These are phyloP conservation scores for Colletotrichum abscissum DNA, from an alignment of 2,329 filamentous ascomycete genomes.

Conservation along the genomic window DNA sequence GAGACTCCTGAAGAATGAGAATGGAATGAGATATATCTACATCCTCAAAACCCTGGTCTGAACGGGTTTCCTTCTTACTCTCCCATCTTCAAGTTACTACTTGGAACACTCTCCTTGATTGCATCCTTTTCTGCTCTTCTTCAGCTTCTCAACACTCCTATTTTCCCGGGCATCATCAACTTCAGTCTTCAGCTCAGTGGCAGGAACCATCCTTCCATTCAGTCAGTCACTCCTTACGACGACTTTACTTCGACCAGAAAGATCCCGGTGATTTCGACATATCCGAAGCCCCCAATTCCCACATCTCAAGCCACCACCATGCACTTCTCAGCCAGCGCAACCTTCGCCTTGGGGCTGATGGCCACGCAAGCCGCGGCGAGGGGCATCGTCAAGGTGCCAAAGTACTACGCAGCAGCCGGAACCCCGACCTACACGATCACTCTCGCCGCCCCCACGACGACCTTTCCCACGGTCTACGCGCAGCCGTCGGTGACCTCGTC, in stretches of 20 bases:
- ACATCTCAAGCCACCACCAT: background rate
- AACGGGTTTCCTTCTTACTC: too few species aligned
- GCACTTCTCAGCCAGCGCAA: background rate
- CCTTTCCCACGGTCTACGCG: background rate
- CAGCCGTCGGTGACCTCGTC: background rate
- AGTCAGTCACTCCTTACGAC: background rate
- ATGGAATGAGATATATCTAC: background rate
- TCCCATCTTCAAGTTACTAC: background rate
- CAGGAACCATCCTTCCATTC: background rate
- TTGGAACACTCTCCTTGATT: conserved; percentile 4
- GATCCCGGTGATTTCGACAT: background rate
- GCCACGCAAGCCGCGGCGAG: background rate
- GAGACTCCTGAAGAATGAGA: background rate
- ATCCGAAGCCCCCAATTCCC: background rate
- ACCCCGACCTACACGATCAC: background rate
- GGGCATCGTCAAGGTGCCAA: background rate
- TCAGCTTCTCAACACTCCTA: background rate
- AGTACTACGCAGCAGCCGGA: background rate
- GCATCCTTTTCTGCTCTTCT: background rate
- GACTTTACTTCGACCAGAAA: background rate
- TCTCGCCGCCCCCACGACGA: background rate
- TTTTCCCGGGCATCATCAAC: background rate
- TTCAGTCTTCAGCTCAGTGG: background rate
- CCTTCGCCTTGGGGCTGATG: background rate
- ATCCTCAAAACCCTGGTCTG: background rate